Base-by-base conservation (phyloP, 495 filamentous ascomycete genomes). In the Aspergillus mulundensis region DNA sequence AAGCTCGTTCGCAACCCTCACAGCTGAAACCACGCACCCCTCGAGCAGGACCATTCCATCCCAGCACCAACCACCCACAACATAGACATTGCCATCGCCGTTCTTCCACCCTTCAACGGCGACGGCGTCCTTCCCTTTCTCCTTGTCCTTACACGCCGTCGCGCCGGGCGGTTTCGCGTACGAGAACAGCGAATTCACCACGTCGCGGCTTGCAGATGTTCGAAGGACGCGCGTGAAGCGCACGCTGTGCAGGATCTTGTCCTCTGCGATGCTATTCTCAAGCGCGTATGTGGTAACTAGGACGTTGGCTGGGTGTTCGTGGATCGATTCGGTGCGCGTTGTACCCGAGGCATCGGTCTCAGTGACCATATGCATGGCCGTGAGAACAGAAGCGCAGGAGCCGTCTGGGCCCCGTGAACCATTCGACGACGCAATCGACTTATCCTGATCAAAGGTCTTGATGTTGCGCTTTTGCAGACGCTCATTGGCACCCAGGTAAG, bases 41-140 rank as follows among this genome's bases (percentile, higher is more conserved):
- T 84, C 81, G 12, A 84, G 61, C 53, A 85, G 46, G 10, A 84
- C 82, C 81, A 84, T 83, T 0, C 82, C 82, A 70, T 85, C 82
- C 81, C 82, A 84, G 56, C 81, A 84, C 82, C 81, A 85, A 0
- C 77, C 75, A 16, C 82, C 82, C 7, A 72, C 76, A 25, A 84
- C 56, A 66, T 70, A 84, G 7, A 84, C 75, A 14, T 71, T 68
- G 1, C 64, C 70, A 34, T 79, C 72, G 0, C 81, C 81, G 57
- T 81, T 83, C 8, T 61, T 70, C 79, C 79, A 81, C 14, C 32
- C 30, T 16, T 51, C 8, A 3, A 7, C 19, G 21, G 32, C 7
- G 11, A 36, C 32, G 11, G 32, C 32, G 12, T 10, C 6, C 32
- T 36, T 36, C 32, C 32, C 7, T 10, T 50, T 39, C 28, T 53